Evolutionary conservation across 169 alveolate species (phyloP).

Genomic region (Perkinsus chesapeaki): DNA sequence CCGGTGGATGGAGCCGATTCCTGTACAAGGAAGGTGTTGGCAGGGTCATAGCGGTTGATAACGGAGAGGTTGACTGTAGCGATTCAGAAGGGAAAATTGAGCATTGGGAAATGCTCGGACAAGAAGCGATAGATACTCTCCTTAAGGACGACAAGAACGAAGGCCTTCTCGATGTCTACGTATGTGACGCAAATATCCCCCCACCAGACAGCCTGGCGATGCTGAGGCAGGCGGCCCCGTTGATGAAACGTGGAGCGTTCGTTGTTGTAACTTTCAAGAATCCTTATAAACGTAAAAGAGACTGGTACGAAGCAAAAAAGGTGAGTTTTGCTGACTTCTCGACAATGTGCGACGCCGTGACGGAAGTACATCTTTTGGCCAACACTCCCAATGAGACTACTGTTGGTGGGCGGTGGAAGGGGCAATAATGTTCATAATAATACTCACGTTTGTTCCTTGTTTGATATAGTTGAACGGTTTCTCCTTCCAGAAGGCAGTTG

Average conservation of each 20-base stretch:
- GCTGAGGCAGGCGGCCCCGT: background rate
- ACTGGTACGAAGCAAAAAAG: background rate
- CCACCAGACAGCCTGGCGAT: background rate
- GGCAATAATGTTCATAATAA: no score
- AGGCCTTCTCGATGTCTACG: background rate
- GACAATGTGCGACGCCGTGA: background rate
- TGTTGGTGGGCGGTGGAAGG: background rate
- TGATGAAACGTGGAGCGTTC: background rate
- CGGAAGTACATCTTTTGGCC: background rate
- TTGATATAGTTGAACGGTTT: no score
- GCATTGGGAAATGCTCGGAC: background rate
- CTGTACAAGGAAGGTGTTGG: background rate
- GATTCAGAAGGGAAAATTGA: background rate
- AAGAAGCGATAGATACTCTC: background rate
- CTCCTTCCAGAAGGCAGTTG: no score
- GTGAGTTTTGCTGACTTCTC: background rate
- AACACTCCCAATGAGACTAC: background rate
- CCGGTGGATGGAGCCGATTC: background rate
- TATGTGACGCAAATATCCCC: background rate
- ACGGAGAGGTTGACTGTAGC: background rate
- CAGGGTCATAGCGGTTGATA: background rate
- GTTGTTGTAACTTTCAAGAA: background rate
- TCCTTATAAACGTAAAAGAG: background rate
- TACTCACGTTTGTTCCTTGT: no score
- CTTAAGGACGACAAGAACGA: background rate